A percentile compares a stretch with the other conserved stretches of the same genome.
Evolutionary conservation across 352 stramenopile species (phyloP).

Genomic region (Globisporangium cylindrosporum): DNA sequence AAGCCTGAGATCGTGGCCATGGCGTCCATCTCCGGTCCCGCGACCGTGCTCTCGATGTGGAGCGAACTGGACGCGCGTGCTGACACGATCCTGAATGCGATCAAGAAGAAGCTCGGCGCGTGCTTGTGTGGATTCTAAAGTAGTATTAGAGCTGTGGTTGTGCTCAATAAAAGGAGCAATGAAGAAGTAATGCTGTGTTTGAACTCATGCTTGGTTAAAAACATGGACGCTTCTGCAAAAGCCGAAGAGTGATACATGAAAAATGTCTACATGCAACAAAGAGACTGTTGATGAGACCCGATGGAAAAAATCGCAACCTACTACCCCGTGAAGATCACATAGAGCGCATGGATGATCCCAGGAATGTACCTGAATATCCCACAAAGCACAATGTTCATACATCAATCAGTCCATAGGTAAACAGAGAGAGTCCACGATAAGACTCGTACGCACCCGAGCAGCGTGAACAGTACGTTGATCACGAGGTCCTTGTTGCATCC

Average conservation of each 20-base stretch:
- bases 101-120: slow-evolving; percentile 51
- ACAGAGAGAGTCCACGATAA: neutral
- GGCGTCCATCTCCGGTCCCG: slow-evolving; percentile 35
- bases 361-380: slow-evolving; percentile 42
- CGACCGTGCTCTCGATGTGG: slow-evolving; percentile 59
- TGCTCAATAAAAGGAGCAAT: neutral
- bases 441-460: slow-evolving; percentile 21
- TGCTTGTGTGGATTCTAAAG: slow-evolving; percentile 69
- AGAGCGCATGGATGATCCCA: slow-evolving; percentile 55
- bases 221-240: neutral
- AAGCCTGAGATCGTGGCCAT: slow-evolving; percentile 33
- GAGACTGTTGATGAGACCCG: neutral
- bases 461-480: slow-evolving; percentile 28
- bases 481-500: slow-evolving; percentile 24
- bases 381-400: neutral
- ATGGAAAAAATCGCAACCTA: neutral
- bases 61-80: slow-evolving; percentile 38
- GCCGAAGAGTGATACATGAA: neutral
- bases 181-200: neutral
- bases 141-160: neutral
- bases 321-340: slow-evolving; percentile 40
- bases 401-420: neutral
- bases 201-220: neutral
- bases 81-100: slow-evolving; percentile 41
- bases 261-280: neutral